Evolutionary conservation across 345 rosid species (phyloP), one percentile per base, ranked within the genome.

Genomic region (Firmiana major): DNA sequence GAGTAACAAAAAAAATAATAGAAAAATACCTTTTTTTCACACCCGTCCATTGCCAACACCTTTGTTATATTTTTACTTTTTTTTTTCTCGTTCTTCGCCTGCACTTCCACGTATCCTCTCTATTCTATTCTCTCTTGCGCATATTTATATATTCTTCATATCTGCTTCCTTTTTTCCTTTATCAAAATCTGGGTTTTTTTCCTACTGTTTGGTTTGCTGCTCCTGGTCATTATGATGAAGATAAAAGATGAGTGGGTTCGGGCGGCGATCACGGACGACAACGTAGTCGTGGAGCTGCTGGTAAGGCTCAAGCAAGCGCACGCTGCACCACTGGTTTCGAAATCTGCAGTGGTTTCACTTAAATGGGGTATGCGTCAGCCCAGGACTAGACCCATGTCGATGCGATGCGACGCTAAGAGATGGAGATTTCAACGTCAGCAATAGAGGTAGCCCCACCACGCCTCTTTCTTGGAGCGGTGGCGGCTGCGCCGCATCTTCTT

Each of bases 401-500:
- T 81, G 34, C 81, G 91, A 76, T 83, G 82, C 59, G 89, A 87
- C 51, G 64, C 66, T 64, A 88, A 84, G 82, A 26, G 85, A 84
- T 53, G 84, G 77, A 10, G 90, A 89, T 78, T 88, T 88, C 45
- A 80, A 64, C 60, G 48, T 64, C 68, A 60, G 75, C 58, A 68
- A n/a, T 53, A 79, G 95, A 79, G 84, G 83, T 16, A 91, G 93
- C 71, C 96, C 93, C 2, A 88, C 88, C 53, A 91, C 96, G n/a
- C 92, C 96, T 3, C 89, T 91, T 22, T 87, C 92, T 3, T 91
- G 96, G 96, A 89, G 87, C 83, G 87, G 90, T 16, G 86, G 93
- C 76, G 83, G 85, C 74, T 84, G 86, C 73, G 78, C 78, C 26
- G 85, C 79, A 6, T 91, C 94, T 28, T 93, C 92, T 3, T 91